Conservation (phyloP, 2,329 filamentous ascomycete genomes). For the Diaporthe citriasiana region DNA sequence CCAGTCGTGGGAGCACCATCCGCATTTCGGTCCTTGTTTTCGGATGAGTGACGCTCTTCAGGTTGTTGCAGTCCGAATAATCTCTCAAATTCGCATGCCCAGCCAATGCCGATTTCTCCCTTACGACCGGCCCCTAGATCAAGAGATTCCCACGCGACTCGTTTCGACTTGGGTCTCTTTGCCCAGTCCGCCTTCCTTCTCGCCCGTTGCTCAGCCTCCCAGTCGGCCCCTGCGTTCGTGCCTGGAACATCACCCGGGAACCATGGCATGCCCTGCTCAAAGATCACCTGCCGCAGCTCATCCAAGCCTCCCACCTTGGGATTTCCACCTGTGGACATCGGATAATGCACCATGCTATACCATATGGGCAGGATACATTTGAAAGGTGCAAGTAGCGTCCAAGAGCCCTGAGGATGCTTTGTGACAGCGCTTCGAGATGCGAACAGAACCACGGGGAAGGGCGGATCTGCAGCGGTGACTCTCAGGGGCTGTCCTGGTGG, state of each 20-base stretch:
- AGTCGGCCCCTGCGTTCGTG: constrained; percentile 82
- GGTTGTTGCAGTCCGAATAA: constrained; percentile 63
- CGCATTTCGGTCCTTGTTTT: constrained; percentile 32
- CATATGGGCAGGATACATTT: constrained; percentile 88
- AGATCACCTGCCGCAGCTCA: constrained; percentile 83
- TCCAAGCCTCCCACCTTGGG: constrained; percentile 86
- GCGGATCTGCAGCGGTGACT: constrained; percentile 73
- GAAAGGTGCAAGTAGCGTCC: constrained; percentile 91
- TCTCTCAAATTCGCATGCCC: constrained; percentile 85
- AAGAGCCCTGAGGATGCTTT: constrained; percentile 71
- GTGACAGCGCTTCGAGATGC: constrained; percentile 64
- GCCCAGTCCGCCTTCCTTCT: constrained; percentile 77
- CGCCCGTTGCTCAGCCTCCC: constrained; percentile 78
- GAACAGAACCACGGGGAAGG: constrained; percentile 82
- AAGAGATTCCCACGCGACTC: constrained; percentile 80
- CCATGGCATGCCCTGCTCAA: constrained; percentile 83
- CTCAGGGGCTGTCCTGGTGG: constrained; percentile 74
- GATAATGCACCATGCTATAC: constrained; percentile 87
- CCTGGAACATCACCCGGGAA: constrained; percentile 90
- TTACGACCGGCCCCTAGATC: constrained; percentile 80
- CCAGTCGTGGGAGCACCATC: background rate
- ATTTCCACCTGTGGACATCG: constrained; percentile 83
- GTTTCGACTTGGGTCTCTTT: constrained; percentile 84
- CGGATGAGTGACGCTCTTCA: constrained; percentile 40
- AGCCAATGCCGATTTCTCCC: constrained; percentile 86